Conservation (phyloP, 2,329 filamentous ascomycete species). For the Didymellaceae sp. region DNA sequence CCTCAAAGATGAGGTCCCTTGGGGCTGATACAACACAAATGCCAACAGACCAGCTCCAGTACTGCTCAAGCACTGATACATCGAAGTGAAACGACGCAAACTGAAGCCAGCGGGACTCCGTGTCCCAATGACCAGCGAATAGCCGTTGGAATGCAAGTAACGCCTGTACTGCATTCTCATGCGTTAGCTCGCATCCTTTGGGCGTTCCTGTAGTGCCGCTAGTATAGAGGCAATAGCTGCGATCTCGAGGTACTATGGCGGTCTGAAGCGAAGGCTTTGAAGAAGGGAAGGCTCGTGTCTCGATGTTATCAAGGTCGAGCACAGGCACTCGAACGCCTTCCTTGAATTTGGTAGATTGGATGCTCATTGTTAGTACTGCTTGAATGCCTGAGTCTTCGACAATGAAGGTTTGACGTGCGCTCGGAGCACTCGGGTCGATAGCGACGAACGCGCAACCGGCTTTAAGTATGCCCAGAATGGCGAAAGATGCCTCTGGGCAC, state of each 20-base stretch:
- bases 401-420: constrained; percentile 78
- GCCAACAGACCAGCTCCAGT: constrained; percentile 93
- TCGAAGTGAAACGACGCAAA: constrained; percentile 96
- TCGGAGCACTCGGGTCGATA: constrained; percentile 76
- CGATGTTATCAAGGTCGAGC: constrained; percentile 55
- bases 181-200: constrained; percentile 87
- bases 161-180: constrained; percentile 87
- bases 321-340: constrained; percentile 46
- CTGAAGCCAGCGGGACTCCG: constrained; percentile 80
- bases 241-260: constrained; percentile 57
- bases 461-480: constrained; percentile 82
- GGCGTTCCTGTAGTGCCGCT: constrained; percentile 86
- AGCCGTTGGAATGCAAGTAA: constrained; percentile 85
- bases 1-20: constrained; percentile 83
- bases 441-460: constrained; percentile 82
- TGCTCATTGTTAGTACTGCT: constrained; percentile 65
- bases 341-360: constrained; percentile 51
- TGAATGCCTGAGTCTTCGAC: constrained; percentile 72
- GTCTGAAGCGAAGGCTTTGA: constrained; percentile 37
- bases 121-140: constrained; percentile 76
- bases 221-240: constrained; percentile 85
- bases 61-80: constrained; percentile 90
- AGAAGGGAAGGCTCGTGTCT: constrained; percentile 44
- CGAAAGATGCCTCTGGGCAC: constrained; percentile 81
- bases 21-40: constrained; percentile 84